Conservation (phyloP, 768 basidiomycete genomes). For the Lactarius vividus region DNA sequence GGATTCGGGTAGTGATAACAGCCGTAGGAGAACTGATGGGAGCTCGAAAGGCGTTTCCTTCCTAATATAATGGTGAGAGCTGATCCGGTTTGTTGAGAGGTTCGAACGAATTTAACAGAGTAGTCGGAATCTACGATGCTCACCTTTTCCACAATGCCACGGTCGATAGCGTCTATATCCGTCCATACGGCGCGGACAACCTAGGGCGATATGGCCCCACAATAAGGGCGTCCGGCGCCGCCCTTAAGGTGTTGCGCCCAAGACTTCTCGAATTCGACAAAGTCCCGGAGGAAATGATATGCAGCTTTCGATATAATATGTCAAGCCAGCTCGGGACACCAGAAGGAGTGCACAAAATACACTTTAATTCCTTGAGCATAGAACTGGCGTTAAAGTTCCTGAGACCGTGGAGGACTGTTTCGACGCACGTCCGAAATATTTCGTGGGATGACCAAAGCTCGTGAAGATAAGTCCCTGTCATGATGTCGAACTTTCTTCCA, state of each 20-base stretch:
- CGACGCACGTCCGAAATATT: neutral
- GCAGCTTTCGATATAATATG: no score
- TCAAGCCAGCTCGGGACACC: neutral
- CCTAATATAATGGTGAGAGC: neutral
- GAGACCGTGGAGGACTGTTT: neutral
- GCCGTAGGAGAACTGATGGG: neutral
- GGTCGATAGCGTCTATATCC: neutral
- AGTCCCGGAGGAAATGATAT: neutral
- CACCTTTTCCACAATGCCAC: neutral
- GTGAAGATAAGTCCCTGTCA: slow-evolving; percentile 5
- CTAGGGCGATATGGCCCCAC: neutral
- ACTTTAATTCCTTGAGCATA: neutral
- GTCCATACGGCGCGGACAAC: slow-evolving; percentile 4
- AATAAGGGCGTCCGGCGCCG: neutral
- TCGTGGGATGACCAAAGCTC: slow-evolving; percentile 24
- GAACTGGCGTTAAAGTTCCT: neutral
- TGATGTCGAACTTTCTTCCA: neutral
- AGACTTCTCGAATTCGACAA: neutral
- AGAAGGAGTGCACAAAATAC: neutral
- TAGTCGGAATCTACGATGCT: neutral
- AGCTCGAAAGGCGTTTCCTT: neutral
- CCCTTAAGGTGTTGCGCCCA: neutral
- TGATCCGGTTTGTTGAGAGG: neutral
- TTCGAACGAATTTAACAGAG: neutral
- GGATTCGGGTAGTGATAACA: neutral